phyloP scores from a whole-genome alignment of 2,329 filamentous ascomycete species.

The Aureobasidium lini region DNA sequence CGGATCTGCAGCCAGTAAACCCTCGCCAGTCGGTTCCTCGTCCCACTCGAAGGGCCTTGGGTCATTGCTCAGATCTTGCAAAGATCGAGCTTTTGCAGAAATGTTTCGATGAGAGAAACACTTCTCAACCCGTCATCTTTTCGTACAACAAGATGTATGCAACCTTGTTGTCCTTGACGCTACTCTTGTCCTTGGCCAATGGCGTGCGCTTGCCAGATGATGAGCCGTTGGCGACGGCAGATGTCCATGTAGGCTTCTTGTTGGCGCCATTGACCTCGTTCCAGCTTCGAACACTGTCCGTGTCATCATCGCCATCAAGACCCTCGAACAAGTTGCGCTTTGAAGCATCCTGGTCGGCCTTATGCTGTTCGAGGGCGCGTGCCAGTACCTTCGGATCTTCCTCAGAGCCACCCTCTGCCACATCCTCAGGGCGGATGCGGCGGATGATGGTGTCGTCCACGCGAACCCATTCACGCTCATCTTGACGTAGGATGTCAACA shows the following conservation, averaged over 20 bases:
- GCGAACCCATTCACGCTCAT: slow-evolving; percentile 91
- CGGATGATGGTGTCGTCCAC: slow-evolving; percentile 90
- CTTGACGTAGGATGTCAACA: slow-evolving; percentile 90
- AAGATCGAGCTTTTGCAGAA: background rate
- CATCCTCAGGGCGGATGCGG: slow-evolving; percentile 77
- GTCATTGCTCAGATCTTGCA: background rate
- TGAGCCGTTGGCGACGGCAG: slow-evolving; percentile 37
- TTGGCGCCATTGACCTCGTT: slow-evolving; percentile 66
- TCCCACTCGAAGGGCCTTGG: background rate
- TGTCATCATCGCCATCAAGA: slow-evolving; percentile 56
- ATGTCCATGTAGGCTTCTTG: slow-evolving; percentile 47
- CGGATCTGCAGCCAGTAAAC: background rate
- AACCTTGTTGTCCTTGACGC: slow-evolving; percentile 84
- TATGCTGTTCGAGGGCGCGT: slow-evolving; percentile 59
- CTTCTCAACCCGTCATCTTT: slow-evolving; percentile 43
- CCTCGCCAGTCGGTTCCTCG: background rate
- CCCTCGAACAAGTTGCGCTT: slow-evolving; percentile 68
- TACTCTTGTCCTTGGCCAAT: slow-evolving; percentile 39
- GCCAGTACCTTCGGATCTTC: slow-evolving; percentile 66
- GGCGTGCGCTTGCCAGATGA: slow-evolving; percentile 45
- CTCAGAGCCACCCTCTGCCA: slow-evolving; percentile 76
- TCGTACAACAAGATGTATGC: slow-evolving; percentile 97
- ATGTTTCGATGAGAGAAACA: background rate
- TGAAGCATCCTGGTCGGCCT: slow-evolving; percentile 39
- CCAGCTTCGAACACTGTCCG: slow-evolving; percentile 53